A percentile compares a stretch with the other conserved stretches of the same genome.
Conservation (phyloP, 345 rosid genomes). For the Salix caprea region DNA sequence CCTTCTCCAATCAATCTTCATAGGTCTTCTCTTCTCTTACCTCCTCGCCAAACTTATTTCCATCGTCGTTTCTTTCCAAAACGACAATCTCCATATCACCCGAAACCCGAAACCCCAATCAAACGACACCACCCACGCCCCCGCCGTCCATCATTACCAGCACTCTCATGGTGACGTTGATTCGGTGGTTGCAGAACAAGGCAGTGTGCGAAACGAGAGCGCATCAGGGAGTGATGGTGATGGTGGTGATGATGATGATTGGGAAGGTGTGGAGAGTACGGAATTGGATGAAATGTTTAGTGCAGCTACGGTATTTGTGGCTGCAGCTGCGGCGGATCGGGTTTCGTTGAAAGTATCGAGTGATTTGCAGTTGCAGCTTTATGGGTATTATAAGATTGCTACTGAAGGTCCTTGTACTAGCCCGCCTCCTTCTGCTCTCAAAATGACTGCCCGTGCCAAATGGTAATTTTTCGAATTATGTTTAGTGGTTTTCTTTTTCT, state of each 20-base stretch:
- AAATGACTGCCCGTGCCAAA: conserved; percentile 90
- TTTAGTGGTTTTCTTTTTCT: not conserved
- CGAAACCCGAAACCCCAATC: conserved; percentile 31
- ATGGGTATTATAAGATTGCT: conserved; percentile 84
- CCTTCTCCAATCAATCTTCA: conserved; percentile 62
- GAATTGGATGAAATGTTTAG: conserved; percentile 83
- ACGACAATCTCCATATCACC: conserved; percentile 61
- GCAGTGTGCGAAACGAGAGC: conserved; percentile 69
- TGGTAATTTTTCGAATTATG: conserved; percentile 47
- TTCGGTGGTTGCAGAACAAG: conserved; percentile 66
- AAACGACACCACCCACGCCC: not conserved
- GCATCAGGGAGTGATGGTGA: conserved; percentile 29
- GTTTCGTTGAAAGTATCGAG: conserved; percentile 50
- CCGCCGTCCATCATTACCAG: not conserved
- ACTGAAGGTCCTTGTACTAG: conserved; percentile 83
- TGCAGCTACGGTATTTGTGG: conserved; percentile 75
- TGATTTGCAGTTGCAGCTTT: conserved; percentile 72
- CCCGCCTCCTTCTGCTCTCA: conserved; percentile 86
- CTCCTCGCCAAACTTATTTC: conserved; percentile 92
- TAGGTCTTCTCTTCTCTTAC: conserved; percentile 79
- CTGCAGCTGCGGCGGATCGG: conserved; percentile 66
- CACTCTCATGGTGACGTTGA: conserved; percentile 36
- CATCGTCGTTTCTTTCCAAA: conserved; percentile 68
- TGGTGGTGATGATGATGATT: conserved; percentile 50
- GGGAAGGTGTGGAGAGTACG: conserved; percentile 97